Percentiles rank a stretch among this genome's conserved stretches.
Evolutionary conservation across 441 rosid genomes (phyloP).

Genomic region (Omphalea diandra): DNA sequence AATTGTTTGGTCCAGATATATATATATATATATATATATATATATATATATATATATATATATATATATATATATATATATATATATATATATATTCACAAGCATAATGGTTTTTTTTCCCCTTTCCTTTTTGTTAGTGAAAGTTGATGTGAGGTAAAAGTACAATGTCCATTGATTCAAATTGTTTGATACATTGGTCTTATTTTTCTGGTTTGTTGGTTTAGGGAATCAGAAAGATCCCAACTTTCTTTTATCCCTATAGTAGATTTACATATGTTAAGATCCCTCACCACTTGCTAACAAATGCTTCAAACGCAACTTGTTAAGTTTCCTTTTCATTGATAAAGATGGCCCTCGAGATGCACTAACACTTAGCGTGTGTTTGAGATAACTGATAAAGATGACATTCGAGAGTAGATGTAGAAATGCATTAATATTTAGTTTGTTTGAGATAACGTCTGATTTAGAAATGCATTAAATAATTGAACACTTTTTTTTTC

Average conservation of each 20-base stretch:
- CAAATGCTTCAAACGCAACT: constrained; percentile 23
- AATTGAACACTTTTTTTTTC: too few species aligned
- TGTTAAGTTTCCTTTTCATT: constrained; percentile 2
- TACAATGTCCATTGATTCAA: constrained; percentile 24
- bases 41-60: too few species aligned
- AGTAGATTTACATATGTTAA: constrained; percentile 1
- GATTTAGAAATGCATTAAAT: too few species aligned
- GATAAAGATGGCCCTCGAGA: background rate
- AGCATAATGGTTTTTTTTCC: background rate
- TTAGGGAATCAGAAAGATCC: constrained; percentile 24
- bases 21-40: too few species aligned
- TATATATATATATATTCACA: background rate
- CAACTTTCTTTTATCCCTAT: background rate
- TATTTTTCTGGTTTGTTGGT: constrained; percentile 12
- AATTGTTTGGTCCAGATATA: too few species aligned
- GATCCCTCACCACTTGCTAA: constrained; percentile 16
- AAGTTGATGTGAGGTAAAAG: constrained; percentile 37
- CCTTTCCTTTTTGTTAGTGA: constrained; percentile 28
- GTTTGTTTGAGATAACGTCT: too few species aligned
- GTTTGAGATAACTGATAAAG: too few species aligned
- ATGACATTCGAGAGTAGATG: too few species aligned
- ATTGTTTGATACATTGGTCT: background rate
- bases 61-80: background rate
- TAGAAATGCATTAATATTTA: too few species aligned
- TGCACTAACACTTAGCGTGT: constrained; percentile 4